Evolutionary conservation across 2,329 filamentous ascomycete species (phyloP).

Genomic region (Hypocreales sp.): DNA sequence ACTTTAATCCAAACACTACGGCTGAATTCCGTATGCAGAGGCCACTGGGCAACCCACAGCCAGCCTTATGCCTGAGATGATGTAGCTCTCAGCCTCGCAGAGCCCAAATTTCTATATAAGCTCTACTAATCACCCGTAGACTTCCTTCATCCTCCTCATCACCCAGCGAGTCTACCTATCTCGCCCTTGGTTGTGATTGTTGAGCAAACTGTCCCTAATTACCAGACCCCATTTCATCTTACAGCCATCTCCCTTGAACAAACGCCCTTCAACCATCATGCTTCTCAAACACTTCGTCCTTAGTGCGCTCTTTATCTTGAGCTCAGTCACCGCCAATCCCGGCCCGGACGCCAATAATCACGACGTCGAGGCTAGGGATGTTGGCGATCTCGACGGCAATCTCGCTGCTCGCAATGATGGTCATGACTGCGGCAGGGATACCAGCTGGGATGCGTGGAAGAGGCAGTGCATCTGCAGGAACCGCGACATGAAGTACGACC

Average conservation of each 20-base stretch:
- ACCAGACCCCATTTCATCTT: too few relatives aligned
- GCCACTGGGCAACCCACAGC: too few relatives aligned
- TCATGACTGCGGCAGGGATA: constrained; percentile 1
- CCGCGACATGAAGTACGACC: neutral
- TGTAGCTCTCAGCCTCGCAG: too few relatives aligned
- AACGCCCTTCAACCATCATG: neutral
- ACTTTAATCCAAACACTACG: neutral
- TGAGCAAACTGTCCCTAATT: too few relatives aligned
- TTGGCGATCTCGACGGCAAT: neutral
- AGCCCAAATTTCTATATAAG: too few relatives aligned
- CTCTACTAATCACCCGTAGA: too few relatives aligned
- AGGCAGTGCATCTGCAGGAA: constrained; percentile 1
- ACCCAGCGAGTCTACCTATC: too few relatives aligned
- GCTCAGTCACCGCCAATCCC: constrained; percentile 1
- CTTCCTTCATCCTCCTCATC: too few relatives aligned
- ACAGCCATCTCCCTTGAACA: neutral
- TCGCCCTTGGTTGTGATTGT: too few relatives aligned
- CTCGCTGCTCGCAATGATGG: neutral
- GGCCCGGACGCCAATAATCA: too few relatives aligned
- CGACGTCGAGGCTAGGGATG: too few relatives aligned
- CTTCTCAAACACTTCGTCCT: constrained; percentile 1
- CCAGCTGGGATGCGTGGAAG: neutral
- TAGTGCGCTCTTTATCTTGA: neutral
- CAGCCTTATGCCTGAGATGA: too few relatives aligned
- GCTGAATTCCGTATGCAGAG: neutral